Evolutionary conservation across 352 stramenopile species (phyloP), one percentile per base, ranked within the genome.

Genomic region (Pythium catenulatum): DNA sequence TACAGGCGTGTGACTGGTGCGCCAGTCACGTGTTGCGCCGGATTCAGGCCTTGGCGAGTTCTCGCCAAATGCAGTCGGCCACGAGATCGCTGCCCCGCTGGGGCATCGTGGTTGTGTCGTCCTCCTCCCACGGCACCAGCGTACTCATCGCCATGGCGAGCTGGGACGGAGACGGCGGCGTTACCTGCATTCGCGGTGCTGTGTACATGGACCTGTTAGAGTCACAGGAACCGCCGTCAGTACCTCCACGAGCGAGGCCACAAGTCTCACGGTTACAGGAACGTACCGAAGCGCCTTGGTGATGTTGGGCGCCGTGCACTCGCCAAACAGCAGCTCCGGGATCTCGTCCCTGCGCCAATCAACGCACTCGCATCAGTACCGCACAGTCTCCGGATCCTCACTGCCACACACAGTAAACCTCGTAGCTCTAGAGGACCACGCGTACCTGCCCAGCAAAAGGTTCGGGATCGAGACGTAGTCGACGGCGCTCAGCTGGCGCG

Each of bases 391-490:
- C n/a, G n/a, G 32, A 23, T 46, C 45, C 23, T 8, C 45, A 54
- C 23, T 66, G n/a, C 23, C 45, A 23, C 45, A 23, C 15, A 30
- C 30, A 15, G 54, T n/a, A 32, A 45, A 19, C 30, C n/a, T 43
- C n/a, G 13, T 14, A 21, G 59, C 14, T 36, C 19, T 9, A n/a
- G 52, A 63, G 14, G n/a, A 17, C 11, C 37, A 21, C 27, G 30
- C 88, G 30, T 54, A 96, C 92, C 88, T 89, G 54, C 92, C 92
- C 8, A 95, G 86, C 25, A 97, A 79, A 0, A 97, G 82, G 70
- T 97, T 97, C 15, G 94, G 94, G 25, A 97, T 79, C 11, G 94
- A 97, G n/a, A 97, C 93, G 66, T 94, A 96, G 5, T 86, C 83
- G n/a, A 97, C 94, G 14, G 93, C 90, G 32, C 92, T 93, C 27